Percentiles rank a stretch among this genome's conserved stretches.
These are phyloP conservation scores for Pseudocercospora crystallina DNA, from an alignment of 2,329 filamentous ascomycete species.

Conservation along the genomic window DNA sequence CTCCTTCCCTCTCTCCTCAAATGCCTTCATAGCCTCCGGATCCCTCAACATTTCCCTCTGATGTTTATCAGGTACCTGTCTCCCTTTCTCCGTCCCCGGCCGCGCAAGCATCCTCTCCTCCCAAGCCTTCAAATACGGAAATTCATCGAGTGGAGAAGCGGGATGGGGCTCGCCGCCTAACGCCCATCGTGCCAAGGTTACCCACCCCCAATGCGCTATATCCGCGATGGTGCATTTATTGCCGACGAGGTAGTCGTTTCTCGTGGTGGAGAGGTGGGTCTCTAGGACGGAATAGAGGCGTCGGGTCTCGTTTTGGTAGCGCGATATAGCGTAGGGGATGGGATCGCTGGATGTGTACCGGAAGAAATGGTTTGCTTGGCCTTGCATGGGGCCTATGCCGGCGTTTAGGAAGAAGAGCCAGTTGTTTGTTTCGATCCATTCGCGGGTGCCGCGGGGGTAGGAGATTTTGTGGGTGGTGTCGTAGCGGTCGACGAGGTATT, in stretches of 20 bases:
- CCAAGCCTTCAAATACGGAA: slow-evolving; percentile 75
- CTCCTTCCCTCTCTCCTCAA: slow-evolving; percentile 61
- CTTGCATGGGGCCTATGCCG: slow-evolving; percentile 45
- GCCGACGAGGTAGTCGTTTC: slow-evolving; percentile 57
- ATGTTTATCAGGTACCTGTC: slow-evolving; percentile 64
- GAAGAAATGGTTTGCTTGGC: slow-evolving; percentile 53
- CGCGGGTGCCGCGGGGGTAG: slow-evolving; percentile 68
- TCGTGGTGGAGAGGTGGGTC: slow-evolving; percentile 59
- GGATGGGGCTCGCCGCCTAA: slow-evolving; percentile 53
- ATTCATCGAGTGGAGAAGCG: slow-evolving; percentile 58
- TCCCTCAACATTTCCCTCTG: slow-evolving; percentile 60
- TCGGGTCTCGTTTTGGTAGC: slow-evolving; percentile 78
- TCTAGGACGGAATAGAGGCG: slow-evolving; percentile 78
- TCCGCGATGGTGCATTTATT: slow-evolving; percentile 69
- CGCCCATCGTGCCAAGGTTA: slow-evolving; percentile 58
- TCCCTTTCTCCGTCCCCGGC: slow-evolving; percentile 71
- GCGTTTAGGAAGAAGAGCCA: slow-evolving; percentile 73
- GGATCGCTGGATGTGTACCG: slow-evolving; percentile 69
- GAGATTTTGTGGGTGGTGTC: slow-evolving; percentile 72
- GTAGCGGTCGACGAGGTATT: slow-evolving; percentile 73
- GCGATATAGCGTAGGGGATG: slow-evolving; percentile 77
- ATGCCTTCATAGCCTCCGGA: slow-evolving; percentile 57
- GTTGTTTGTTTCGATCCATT: slow-evolving; percentile 72
- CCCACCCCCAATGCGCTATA: slow-evolving; percentile 78
- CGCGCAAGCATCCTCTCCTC: slow-evolving; percentile 67